phyloP scores from a whole-genome alignment of 2,329 filamentous ascomycete genomes.

The Neocucurbitaria cava region DNA sequence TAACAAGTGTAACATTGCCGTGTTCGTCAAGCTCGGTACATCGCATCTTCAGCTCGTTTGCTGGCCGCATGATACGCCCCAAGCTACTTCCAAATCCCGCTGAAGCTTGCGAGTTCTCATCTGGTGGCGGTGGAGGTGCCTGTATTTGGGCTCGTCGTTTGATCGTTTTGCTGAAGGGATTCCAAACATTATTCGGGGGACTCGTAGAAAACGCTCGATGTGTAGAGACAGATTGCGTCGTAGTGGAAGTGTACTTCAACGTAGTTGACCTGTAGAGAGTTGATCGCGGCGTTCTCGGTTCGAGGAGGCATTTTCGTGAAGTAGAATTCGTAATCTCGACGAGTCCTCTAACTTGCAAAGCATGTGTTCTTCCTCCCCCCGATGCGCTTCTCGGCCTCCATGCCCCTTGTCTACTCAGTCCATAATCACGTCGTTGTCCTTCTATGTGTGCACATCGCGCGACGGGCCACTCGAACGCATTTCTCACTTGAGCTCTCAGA shows the following conservation, averaged over 20 bases:
- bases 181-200: conserved; percentile 25
- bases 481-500: conserved; percentile 41
- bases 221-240: background rate
- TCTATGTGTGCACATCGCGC: conserved; percentile 30
- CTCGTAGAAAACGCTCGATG: conserved; percentile 18
- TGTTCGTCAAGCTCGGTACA: conserved; percentile 96
- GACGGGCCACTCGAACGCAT: conserved; percentile 37
- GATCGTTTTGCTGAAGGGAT: conserved; percentile 36
- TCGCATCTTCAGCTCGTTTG: conserved; percentile 82
- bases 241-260: background rate
- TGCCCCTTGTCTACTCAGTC: conserved; percentile 15
- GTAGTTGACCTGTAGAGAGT: conserved; percentile 3
- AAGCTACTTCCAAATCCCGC: conserved; percentile 53
- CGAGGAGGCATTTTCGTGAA: conserved; percentile 7
- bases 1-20: conserved; percentile 89
- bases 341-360: background rate
- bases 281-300: conserved; percentile 1
- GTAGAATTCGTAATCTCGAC: conserved; percentile 7
- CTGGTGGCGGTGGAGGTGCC: conserved; percentile 64
- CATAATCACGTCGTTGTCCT: conserved; percentile 18
- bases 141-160: conserved; percentile 58
- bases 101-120: conserved; percentile 62
- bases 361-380: conserved; percentile 2
- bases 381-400: background rate
- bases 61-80: conserved; percentile 77